Conservation (phyloP, 441 rosid genomes). For the Erysimum pusillum region DNA sequence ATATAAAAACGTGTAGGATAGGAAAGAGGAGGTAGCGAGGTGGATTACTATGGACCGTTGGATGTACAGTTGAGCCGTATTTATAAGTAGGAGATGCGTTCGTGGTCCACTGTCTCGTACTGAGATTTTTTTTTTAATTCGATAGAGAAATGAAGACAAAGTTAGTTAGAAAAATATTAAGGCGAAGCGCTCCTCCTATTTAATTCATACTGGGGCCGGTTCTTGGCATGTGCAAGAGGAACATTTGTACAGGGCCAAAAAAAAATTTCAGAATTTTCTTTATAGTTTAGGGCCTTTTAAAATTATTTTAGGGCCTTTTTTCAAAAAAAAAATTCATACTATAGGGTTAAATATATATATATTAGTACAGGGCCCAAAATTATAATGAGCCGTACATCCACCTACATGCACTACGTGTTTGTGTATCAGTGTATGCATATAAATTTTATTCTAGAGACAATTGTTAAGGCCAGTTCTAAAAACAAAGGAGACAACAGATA, state of each 20-base stretch:
- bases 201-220: too few species aligned
- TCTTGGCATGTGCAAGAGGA: too few species aligned
- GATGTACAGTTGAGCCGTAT: slow-evolving; percentile 41
- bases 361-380: too few species aligned
- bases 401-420: slow-evolving; percentile 24
- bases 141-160: slow-evolving; percentile 39
- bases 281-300: too few species aligned
- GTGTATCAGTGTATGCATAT: neutral
- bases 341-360: too few species aligned
- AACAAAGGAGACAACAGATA: neutral
- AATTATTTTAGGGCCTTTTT: too few species aligned
- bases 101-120: slow-evolving; percentile 43
- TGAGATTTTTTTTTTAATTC: slow-evolving; percentile 37
- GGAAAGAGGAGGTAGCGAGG: neutral
- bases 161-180: slow-evolving; percentile 32
- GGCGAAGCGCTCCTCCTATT: slow-evolving; percentile 26
- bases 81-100: slow-evolving; percentile 23
- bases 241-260: too few species aligned
- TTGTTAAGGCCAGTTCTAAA: neutral
- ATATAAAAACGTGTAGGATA: slow-evolving; percentile 31
- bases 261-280: too few species aligned
- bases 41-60: slow-evolving; percentile 31
- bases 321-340: too few species aligned
- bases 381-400: too few species aligned
- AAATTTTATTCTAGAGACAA: neutral